A percentile compares a stretch with the other conserved stretches of the same genome.
Evolutionary conservation across 116 monocot species (phyloP).

Genomic region (Papilionanthe hybrid): DNA sequence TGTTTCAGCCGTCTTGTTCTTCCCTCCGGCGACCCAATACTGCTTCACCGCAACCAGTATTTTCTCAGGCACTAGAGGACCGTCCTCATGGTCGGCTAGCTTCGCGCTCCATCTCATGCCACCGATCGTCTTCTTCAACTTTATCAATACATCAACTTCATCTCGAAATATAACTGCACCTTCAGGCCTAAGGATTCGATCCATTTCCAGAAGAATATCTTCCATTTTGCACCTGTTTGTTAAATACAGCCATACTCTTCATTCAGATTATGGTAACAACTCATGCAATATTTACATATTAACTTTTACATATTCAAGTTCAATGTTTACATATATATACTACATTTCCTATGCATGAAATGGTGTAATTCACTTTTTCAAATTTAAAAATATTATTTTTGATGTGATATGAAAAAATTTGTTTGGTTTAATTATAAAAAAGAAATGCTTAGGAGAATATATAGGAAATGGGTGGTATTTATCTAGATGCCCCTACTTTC

Average conservation of each 20-base stretch:
- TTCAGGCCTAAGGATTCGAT: constrained; percentile 56
- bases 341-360: no score
- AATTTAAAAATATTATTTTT: no score
- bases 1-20: constrained; percentile 5
- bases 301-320: no score
- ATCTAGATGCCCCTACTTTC: no score
- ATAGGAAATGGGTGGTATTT: no score
- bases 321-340: no score
- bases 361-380: no score
- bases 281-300: no score
- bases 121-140: constrained; percentile 36
- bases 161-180: constrained; percentile 55
- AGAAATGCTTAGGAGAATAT: no score
- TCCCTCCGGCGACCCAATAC: constrained; percentile 39
- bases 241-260: neutral
- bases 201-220: constrained; percentile 61
- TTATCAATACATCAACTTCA: constrained; percentile 37
- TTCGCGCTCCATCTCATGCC: constrained; percentile 56
- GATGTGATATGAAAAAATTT: no score
- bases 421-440: no score
- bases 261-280: neutral
- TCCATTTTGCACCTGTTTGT: constrained; percentile 49
- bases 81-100: constrained; percentile 51
- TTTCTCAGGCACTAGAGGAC: constrained; percentile 43
- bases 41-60: constrained; percentile 43